These are phyloP conservation scores for Aspergillus ochraceus DNA, from an alignment of 2,329 filamentous ascomycete genomes.

Conservation along the genomic window DNA sequence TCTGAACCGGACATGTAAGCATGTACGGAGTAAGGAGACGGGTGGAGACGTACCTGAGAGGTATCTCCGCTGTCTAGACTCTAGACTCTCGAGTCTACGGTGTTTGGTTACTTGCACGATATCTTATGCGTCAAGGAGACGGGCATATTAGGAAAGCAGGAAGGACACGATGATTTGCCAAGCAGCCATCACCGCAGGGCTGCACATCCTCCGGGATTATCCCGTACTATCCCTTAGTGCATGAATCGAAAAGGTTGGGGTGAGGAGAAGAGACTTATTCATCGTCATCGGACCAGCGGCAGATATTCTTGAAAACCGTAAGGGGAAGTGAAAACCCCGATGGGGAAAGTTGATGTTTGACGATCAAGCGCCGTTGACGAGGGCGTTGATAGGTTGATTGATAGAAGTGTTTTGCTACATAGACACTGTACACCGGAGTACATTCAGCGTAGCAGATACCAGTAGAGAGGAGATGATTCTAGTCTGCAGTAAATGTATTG, in stretches of 20 bases:
- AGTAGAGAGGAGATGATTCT: no score
- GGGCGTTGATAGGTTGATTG: background rate
- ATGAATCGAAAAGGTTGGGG: background rate
- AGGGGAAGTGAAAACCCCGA: no score
- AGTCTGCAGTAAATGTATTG: no score
- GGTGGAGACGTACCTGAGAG: constrained; percentile 1
- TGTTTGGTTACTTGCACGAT: background rate
- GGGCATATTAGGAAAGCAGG: background rate
- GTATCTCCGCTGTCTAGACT: background rate
- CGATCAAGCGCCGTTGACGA: background rate
- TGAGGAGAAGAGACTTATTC: background rate
- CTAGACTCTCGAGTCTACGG: background rate
- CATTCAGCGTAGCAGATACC: no score
- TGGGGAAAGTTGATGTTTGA: background rate
- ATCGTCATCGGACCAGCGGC: background rate
- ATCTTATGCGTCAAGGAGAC: background rate
- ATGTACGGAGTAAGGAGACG: background rate
- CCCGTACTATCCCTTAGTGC: background rate
- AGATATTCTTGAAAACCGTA: no score
- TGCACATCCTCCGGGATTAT: background rate
- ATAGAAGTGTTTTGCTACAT: no score
- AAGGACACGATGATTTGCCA: background rate
- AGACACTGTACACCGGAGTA: no score
- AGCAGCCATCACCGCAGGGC: background rate
- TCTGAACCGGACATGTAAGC: constrained; percentile 2